Conservation (phyloP, 768 basidiomycete species). For the Suillus weaverae region DNA sequence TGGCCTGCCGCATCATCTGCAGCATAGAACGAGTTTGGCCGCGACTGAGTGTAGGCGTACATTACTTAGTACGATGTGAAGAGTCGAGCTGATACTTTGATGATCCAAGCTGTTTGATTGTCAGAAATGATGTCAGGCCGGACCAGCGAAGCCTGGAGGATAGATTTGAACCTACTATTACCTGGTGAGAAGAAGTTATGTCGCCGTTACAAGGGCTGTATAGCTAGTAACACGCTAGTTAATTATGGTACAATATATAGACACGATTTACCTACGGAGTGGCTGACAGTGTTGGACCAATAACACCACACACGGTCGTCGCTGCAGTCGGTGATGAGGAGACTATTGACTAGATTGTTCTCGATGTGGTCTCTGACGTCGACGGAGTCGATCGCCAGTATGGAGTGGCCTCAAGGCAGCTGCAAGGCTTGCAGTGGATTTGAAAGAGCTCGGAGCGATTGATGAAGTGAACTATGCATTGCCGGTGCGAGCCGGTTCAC, state of each 20-base stretch:
- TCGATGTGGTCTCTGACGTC: neutral
- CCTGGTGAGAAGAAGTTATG: neutral
- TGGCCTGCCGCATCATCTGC: constrained; percentile 19
- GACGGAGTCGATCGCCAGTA: constrained; percentile 4
- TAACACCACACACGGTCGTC: constrained; percentile 6
- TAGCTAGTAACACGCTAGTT: neutral
- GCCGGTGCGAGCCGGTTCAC: neutral
- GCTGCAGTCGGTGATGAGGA: neutral
- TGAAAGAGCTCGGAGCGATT: neutral
- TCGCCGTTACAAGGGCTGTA: neutral
- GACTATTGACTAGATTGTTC: neutral
- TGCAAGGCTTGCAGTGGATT: constrained; percentile 2
- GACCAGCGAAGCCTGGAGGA: neutral
- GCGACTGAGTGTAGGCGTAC: constrained; percentile 35
- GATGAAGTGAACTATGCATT: neutral
- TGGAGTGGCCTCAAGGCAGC: neutral
- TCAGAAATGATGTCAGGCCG: neutral
- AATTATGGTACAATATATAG: neutral
- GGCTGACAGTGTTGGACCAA: constrained; percentile 1
- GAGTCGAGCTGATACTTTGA: neutral
- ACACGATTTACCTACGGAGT: neutral
- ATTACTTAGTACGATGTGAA: constrained; percentile 16
- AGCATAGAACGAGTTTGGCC: constrained; percentile 36
- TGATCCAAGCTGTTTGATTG: constrained; percentile 2
- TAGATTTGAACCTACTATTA: neutral